Conservation (phyloP, 2,329 filamentous ascomycete species). For the Drechslerella coelobrocha region DNA sequence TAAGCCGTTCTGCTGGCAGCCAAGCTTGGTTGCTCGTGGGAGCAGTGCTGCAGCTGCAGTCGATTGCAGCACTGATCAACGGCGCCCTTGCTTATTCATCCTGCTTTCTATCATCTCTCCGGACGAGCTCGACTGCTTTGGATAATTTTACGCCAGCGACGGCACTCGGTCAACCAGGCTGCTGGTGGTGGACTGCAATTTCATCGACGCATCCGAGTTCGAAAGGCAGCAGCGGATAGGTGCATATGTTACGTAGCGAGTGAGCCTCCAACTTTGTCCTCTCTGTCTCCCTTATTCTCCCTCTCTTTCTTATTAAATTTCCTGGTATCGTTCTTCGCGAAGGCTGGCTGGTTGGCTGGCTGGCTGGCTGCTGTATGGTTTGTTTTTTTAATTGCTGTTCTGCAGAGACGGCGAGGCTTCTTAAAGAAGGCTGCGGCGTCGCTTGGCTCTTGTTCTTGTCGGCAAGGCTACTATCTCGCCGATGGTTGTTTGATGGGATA, state of each 20-base stretch:
- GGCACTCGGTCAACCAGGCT: not conserved
- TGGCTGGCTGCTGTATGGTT: not conserved
- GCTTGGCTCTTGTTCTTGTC: conserved; percentile 31
- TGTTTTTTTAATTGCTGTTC: conserved; percentile 18
- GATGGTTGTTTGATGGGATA: not conserved
- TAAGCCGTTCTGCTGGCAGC: not conserved
- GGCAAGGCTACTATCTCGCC: not conserved
- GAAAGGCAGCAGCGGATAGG: conserved; percentile 17
- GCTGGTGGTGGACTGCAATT: not conserved
- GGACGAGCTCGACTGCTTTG: not conserved
- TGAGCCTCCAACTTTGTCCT: too few relatives aligned
- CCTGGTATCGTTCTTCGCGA: not conserved
- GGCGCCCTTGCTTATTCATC: conserved; percentile 5
- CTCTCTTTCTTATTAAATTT: conserved; percentile 2
- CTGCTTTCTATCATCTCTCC: not conserved
- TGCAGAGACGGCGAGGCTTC: conserved; percentile 22
- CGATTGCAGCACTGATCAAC: not conserved
- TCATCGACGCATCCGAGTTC: conserved; percentile 15
- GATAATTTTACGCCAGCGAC: too few relatives aligned
- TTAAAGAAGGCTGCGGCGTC: conserved; percentile 46
- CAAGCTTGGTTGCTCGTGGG: not conserved
- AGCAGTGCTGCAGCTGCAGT: not conserved
- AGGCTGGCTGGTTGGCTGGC: not conserved
- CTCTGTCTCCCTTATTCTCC: not conserved
- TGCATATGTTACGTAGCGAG: not conserved